Evolutionary conservation across 495 filamentous ascomycete species (phyloP).

Genomic region (Parmelia sp.): DNA sequence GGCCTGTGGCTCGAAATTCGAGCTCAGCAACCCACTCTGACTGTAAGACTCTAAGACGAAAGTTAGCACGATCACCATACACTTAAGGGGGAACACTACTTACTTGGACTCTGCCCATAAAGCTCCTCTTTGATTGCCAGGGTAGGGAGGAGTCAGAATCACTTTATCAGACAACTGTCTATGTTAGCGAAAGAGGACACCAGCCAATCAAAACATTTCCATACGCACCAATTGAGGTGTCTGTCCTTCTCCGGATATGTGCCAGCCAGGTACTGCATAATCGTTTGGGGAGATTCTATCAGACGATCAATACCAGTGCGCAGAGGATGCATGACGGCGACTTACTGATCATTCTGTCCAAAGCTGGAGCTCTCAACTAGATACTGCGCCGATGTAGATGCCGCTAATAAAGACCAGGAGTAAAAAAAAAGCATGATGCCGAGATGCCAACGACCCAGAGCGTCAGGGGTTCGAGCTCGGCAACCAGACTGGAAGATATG

Average conservation of each 20-base stretch:
- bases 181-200: background rate
- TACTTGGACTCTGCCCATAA: conserved; percentile 68
- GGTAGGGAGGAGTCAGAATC: conserved; percentile 81
- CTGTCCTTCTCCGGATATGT: conserved; percentile 63
- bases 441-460: background rate
- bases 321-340: background rate
- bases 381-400: conserved; percentile 53
- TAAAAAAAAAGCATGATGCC: conserved; percentile 37
- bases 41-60: conserved; percentile 37
- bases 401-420: conserved; percentile 44
- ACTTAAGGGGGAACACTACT: conserved; percentile 24
- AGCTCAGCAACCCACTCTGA: conserved; percentile 73
- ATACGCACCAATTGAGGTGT: conserved; percentile 46
- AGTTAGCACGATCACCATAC: conserved; percentile 20
- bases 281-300: conserved; percentile 51
- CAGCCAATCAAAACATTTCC: background rate
- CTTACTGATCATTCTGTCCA: conserved; percentile 61
- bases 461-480: background rate
- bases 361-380: conserved; percentile 68
- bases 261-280: conserved; percentile 57
- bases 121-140: conserved; percentile 78
- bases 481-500: background rate
- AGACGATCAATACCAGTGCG: conserved; percentile 10
- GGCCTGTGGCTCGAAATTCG: conserved; percentile 80
- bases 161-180: conserved; percentile 76